A percentile compares a stretch with the other conserved stretches of the same genome.
Conservation (phyloP, 257 asterid species). For the Plantago major region DNA sequence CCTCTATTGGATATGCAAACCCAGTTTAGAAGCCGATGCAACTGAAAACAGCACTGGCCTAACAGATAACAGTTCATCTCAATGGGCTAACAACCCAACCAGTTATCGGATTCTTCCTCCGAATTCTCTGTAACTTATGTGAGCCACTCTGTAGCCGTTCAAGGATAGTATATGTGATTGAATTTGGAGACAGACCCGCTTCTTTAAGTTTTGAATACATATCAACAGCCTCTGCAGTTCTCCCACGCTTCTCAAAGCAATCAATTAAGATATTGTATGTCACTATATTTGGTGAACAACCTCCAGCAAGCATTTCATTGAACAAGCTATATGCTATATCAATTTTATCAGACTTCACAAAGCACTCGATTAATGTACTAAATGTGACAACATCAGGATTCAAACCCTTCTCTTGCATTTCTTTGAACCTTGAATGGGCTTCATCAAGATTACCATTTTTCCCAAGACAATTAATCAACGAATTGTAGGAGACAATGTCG, state of each 20-base stretch:
- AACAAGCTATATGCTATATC: slow-evolving; percentile 82
- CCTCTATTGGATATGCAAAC: not conserved
- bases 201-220: slow-evolving; percentile 74
- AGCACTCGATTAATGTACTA: slow-evolving; percentile 88
- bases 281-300: slow-evolving; percentile 83
- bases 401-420: slow-evolving; percentile 85
- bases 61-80: slow-evolving; percentile 33
- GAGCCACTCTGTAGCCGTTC: slow-evolving; percentile 84
- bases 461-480: slow-evolving; percentile 84
- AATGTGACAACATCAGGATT: slow-evolving; percentile 92
- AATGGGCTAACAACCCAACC: slow-evolving; percentile 98
- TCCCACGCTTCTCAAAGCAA: slow-evolving; percentile 84
- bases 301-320: slow-evolving; percentile 73
- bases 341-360: slow-evolving; percentile 84
- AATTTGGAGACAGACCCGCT: slow-evolving; percentile 82
- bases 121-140: slow-evolving; percentile 36
- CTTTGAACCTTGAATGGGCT: slow-evolving; percentile 83
- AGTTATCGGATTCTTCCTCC: slow-evolving; percentile 75
- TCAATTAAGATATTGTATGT: slow-evolving; percentile 88
- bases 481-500: slow-evolving; percentile 78
- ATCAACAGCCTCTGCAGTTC: slow-evolving; percentile 85
- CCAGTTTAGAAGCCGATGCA: not conserved
- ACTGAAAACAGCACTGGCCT: not conserved
- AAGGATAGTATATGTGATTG: slow-evolving; percentile 71
- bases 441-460: slow-evolving; percentile 88